Evolutionary conservation across 805 yeast genomes (phyloP).

Genomic region (Sugiyamaella americana): DNA sequence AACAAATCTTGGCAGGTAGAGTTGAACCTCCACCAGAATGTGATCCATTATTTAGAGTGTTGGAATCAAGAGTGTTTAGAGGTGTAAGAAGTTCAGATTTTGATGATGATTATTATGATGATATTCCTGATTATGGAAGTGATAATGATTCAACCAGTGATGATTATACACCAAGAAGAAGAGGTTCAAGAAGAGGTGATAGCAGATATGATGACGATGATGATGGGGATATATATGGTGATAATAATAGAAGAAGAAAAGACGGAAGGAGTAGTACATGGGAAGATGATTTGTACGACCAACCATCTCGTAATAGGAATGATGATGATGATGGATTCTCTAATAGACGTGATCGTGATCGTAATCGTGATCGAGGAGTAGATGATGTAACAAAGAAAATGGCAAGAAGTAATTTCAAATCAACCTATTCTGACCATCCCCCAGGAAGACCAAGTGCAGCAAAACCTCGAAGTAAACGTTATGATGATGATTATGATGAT

Average conservation of each 20-base stretch:
- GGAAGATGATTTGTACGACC: constrained; percentile 85
- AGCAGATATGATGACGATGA: constrained; percentile 16
- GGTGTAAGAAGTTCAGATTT: constrained; percentile 39
- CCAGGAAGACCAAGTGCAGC: constrained; percentile 7
- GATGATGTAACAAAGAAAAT: constrained; percentile 32
- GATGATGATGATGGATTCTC: constrained; percentile 22
- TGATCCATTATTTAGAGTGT: constrained; percentile 77
- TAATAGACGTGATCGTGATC: constrained; percentile 19
- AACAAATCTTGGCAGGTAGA: constrained; percentile 72
- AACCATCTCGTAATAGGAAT: constrained; percentile 13
- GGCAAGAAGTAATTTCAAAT: constrained; percentile 36
- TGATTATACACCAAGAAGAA: constrained; percentile 16
- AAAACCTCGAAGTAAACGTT: constrained; percentile 8
- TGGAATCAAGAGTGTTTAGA: constrained; percentile 75
- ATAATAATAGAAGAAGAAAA: constrained; percentile 23
- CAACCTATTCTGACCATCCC: constrained; percentile 36
- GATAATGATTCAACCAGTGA: constrained; percentile 34
- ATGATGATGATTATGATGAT: constrained; percentile 14
- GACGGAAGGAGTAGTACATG: constrained; percentile 42
- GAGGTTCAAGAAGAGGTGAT: constrained; percentile 24
- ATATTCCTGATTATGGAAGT: constrained; percentile 63
- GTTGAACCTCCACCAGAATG: constrained; percentile 92
- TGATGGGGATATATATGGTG: constrained; percentile 24
- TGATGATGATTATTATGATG: constrained; percentile 61
- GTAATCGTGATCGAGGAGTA: constrained; percentile 17